These are phyloP conservation scores for Ambrosia artemisiifolia DNA, from an alignment of 129 eudicot genomes.

Conservation along the genomic window DNA sequence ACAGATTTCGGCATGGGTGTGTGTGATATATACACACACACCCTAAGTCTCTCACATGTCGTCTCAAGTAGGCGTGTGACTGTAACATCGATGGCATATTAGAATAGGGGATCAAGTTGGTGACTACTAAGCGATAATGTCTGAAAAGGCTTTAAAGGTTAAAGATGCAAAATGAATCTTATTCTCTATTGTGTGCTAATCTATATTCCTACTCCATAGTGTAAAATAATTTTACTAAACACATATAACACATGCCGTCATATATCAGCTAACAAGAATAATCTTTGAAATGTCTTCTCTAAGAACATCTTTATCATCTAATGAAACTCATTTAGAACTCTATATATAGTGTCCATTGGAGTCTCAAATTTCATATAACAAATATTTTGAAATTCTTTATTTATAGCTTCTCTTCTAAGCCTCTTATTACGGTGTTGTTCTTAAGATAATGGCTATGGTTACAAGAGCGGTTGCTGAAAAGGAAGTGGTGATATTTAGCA, in stretches of 20 bases:
- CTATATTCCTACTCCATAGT: constrained; percentile 16
- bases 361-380: constrained; percentile 11
- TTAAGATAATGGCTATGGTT: constrained; percentile 32
- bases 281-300: not conserved
- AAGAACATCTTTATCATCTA: not conserved
- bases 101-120: constrained; percentile 3
- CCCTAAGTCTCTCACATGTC: not conserved
- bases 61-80: constrained; percentile 1
- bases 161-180: constrained; percentile 20
- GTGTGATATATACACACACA: not conserved
- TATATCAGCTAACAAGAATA: constrained; percentile 1
- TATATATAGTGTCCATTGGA: not conserved
- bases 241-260: not conserved
- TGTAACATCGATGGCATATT: constrained; percentile 8
- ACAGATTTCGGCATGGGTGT: constrained; percentile 1
- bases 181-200: constrained; percentile 10
- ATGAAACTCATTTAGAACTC: not conserved
- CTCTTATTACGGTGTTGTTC: not conserved
- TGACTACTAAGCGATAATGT: constrained; percentile 19
- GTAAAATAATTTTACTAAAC: not conserved
- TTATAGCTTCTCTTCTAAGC: not conserved
- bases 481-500: constrained; percentile 61
- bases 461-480: constrained; percentile 35
- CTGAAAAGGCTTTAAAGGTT: constrained; percentile 12
- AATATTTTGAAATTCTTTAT: not conserved